phyloP scores from a whole-genome alignment of 768 basidiomycete genomes.

The Hericium rajendrae region DNA sequence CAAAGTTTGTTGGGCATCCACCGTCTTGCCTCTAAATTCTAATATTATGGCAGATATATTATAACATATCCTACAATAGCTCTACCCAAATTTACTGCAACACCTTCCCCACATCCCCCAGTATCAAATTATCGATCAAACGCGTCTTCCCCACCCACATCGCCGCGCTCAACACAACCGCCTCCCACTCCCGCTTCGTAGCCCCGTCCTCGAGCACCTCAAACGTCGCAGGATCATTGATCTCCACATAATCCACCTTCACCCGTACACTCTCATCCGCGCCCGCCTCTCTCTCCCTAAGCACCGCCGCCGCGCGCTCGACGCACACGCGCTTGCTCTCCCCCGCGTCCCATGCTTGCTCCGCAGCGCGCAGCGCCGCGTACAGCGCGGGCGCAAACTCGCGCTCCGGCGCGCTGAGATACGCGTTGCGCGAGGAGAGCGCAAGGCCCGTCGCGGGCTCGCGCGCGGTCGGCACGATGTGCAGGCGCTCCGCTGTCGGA shows the following conservation, averaged over 20 bases:
- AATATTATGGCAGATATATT: neutral
- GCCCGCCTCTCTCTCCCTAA: slow-evolving; percentile 25
- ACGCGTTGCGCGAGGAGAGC: slow-evolving; percentile 84
- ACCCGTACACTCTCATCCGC: slow-evolving; percentile 36
- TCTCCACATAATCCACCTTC: slow-evolving; percentile 75
- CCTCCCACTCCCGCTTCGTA: slow-evolving; percentile 15
- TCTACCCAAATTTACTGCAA: slow-evolving; percentile 11
- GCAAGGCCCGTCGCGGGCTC: slow-evolving; percentile 61
- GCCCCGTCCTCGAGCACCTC: slow-evolving; percentile 38
- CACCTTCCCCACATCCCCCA: slow-evolving; percentile 41
- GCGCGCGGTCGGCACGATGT: slow-evolving; percentile 82
- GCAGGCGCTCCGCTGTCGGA: slow-evolving; percentile 63
- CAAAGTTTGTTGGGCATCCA: neutral
- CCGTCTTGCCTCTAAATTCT: neutral
- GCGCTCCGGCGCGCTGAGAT: slow-evolving; percentile 59
- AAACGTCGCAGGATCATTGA: slow-evolving; percentile 77
- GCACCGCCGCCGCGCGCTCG: slow-evolving; percentile 30
- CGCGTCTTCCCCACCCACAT: slow-evolving; percentile 80
- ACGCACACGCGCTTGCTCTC: slow-evolving; percentile 42
- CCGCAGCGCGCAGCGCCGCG: slow-evolving; percentile 53
- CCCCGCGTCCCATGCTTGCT: slow-evolving; percentile 44
- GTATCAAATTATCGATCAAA: slow-evolving; percentile 85
- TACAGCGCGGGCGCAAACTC: slow-evolving; percentile 50
- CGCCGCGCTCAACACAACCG: slow-evolving; percentile 77
- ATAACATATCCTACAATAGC: neutral